Base-by-base conservation (phyloP, 345 rosid species). In the Jatropha curcas region DNA sequence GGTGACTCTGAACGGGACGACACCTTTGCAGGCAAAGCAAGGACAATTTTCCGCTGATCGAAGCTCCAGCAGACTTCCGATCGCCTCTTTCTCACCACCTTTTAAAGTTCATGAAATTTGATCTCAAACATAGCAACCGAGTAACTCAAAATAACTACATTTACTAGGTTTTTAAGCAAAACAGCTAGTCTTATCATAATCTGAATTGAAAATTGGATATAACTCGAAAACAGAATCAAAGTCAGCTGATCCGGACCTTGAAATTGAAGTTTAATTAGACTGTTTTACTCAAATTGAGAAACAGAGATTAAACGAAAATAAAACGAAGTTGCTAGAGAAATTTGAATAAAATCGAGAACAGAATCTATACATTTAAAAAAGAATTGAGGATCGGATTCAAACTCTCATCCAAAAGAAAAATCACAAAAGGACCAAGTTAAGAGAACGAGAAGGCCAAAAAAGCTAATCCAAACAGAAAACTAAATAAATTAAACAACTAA, bases 51-150 rank as follows among this genome's bases (percentile, higher is more conserved):
- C 68, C 43, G 55, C 57, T 25, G 53, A 52, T 35, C 33, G 52
- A 79, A 76, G 80, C 68, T 84, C 85, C 84, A 71, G 31, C 51
- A 57, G 34, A 80, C 81, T 75, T 79, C 73, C 16, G 92, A 82
- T 11, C 91, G 86, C 60, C 84, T 84, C 82, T 82, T 92, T 64
- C 84, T 76, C 39, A 72, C 81, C 63, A 82, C 87, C 97, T 92
- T 78, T 20, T 45, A 41, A 25, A 57, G 30, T 33, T 68, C 1
- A 51, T 16, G 46, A 22, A n/a, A 8, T 17, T 12, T 41, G 30
- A 22, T 64, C 5, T 17, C 20, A 27, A 2, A 22, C 1, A 33
- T 10, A 48, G 45, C 17, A 35, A 61, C n/a, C n/a, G 16, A 69
- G 35, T 25, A 11, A n/a, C n/a, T n/a, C n/a, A n/a, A n/a, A n/a